These are phyloP conservation scores for Vitis amurensis DNA, from an alignment of 164 flowering plant genomes.

Conservation along the genomic window DNA sequence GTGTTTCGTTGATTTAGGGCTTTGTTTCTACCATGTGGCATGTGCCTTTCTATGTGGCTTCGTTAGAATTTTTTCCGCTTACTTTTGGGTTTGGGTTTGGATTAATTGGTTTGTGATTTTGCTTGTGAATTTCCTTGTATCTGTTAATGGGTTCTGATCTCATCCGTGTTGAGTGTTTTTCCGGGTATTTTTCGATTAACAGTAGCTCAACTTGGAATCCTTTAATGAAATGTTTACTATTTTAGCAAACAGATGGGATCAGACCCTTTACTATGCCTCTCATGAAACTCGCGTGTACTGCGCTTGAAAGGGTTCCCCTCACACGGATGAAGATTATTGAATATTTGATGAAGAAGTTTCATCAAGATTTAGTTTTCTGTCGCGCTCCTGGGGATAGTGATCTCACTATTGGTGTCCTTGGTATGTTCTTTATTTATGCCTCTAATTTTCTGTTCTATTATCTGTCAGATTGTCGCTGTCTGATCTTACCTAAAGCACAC, in stretches of 20 bases:
- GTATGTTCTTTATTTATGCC: constrained; percentile 32
- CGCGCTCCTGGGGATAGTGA: constrained; percentile 76
- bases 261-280: constrained; percentile 98
- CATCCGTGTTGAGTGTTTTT: not conserved
- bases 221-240: constrained; percentile 25
- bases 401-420: constrained; percentile 55
- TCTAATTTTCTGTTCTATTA: not conserved
- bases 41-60: no score
- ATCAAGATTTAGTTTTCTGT: constrained; percentile 89
- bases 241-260: constrained; percentile 89
- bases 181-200: not conserved
- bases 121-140: no score
- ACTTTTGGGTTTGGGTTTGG: not conserved
- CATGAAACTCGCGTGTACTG: constrained; percentile 93
- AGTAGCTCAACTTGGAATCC: not conserved
- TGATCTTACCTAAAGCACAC: no score
- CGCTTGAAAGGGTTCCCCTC: constrained; percentile 93
- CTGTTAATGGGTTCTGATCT: not conserved
- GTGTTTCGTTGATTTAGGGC: not conserved
- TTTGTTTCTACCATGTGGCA: not conserved
- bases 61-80: not conserved
- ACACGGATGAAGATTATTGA: constrained; percentile 72
- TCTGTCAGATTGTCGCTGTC: no score
- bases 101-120: no score
- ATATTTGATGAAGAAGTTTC: constrained; percentile 61